phyloP scores from a whole-genome alignment of 2,329 filamentous ascomycete species.

The Paecilomyces niveus region DNA sequence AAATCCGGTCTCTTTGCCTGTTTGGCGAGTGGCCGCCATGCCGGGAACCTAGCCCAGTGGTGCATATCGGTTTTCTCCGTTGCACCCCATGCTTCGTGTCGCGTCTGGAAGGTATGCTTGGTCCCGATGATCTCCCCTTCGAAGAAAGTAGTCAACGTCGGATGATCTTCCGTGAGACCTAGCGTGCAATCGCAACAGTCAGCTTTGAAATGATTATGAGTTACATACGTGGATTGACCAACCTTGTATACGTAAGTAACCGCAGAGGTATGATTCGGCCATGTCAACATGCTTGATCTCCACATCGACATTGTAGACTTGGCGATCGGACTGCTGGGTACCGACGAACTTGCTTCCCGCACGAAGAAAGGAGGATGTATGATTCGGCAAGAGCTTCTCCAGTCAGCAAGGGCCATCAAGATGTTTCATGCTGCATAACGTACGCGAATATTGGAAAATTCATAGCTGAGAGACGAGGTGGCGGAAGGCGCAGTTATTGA shows the following conservation, averaged over 20 bases:
- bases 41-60: slow-evolving; percentile 86
- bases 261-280: slow-evolving; percentile 87
- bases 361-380: slow-evolving; percentile 79
- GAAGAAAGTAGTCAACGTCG: slow-evolving; percentile 96
- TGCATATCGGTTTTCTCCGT: slow-evolving; percentile 84
- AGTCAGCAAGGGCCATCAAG: slow-evolving; percentile 7
- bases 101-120: slow-evolving; percentile 89
- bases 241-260: slow-evolving; percentile 95
- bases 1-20: slow-evolving; percentile 54
- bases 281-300: slow-evolving; percentile 96
- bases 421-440: slow-evolving; percentile 11
- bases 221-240: slow-evolving; percentile 8
- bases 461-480: slow-evolving; percentile 45
- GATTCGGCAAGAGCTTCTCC: slow-evolving; percentile 61
- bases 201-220: slow-evolving; percentile 1
- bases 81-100: slow-evolving; percentile 85
- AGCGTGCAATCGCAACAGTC: slow-evolving; percentile 5
- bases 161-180: slow-evolving; percentile 93
- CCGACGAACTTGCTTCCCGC: slow-evolving; percentile 83
- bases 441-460: slow-evolving; percentile 52
- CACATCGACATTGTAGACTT: slow-evolving; percentile 91
- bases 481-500: slow-evolving; percentile 27
- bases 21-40: slow-evolving; percentile 70
- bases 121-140: slow-evolving; percentile 96
- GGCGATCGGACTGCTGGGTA: slow-evolving; percentile 86